These are phyloP conservation scores for Viola odorata DNA, from an alignment of 345 rosid genomes.

Conservation along the genomic window DNA sequence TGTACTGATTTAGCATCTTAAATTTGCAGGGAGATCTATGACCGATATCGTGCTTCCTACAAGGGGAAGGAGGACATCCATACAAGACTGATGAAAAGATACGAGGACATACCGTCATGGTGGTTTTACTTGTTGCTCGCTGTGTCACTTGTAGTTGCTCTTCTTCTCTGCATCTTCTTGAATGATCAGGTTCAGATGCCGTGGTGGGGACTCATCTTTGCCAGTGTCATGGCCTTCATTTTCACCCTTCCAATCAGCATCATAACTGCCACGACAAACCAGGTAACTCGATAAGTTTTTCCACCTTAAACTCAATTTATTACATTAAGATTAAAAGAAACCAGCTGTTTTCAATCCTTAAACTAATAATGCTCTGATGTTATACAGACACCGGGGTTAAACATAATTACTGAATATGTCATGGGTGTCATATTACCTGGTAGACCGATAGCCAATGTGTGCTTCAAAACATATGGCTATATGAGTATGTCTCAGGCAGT, in stretches of 20 bases:
- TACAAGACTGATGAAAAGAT: slow-evolving; percentile 67
- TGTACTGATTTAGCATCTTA: not conserved
- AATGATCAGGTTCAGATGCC: slow-evolving; percentile 84
- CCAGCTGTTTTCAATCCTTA: no score
- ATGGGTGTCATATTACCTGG: slow-evolving; percentile 86
- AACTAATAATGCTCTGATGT: no score
- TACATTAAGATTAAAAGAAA: no score
- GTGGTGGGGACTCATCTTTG: slow-evolving; percentile 92
- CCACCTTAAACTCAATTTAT: no score
- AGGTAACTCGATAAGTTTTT: slow-evolving; percentile 32
- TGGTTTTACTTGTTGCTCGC: slow-evolving; percentile 63
- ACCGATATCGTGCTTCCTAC: slow-evolving; percentile 54
- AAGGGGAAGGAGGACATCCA: slow-evolving; percentile 76
- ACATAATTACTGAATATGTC: slow-evolving; percentile 82
- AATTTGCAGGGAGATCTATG: slow-evolving; percentile 58
- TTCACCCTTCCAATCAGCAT: slow-evolving; percentile 88
- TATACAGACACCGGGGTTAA: slow-evolving; percentile 74
- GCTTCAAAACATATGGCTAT: slow-evolving; percentile 85
- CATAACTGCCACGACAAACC: slow-evolving; percentile 87
- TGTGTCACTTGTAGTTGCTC: slow-evolving; percentile 43
- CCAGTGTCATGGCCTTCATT: slow-evolving; percentile 58
- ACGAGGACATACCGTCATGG: slow-evolving; percentile 84
- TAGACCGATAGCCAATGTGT: slow-evolving; percentile 83
- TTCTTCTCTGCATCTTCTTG: slow-evolving; percentile 57
- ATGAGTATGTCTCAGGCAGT: slow-evolving; percentile 90